Conservation (phyloP, 73 alveolate species). For the Stentor roeselii region DNA sequence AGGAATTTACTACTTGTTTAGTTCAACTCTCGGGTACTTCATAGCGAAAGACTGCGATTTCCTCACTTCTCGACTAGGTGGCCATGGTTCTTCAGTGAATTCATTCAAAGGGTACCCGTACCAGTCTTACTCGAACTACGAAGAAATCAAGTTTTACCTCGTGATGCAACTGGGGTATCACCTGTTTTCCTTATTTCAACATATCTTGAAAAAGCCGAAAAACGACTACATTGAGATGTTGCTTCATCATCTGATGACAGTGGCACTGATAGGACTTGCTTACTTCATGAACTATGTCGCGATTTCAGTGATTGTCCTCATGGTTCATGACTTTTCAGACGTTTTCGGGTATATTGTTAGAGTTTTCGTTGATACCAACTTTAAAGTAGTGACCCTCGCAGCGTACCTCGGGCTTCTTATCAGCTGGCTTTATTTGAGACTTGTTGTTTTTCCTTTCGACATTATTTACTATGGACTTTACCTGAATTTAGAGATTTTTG, state of each 20-base stretch:
- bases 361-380: conserved; percentile 17
- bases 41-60: not conserved
- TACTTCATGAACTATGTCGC: conserved; percentile 50
- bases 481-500: not conserved
- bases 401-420: conserved; percentile 25
- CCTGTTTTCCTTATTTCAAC: not conserved
- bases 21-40: not conserved
- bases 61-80: conserved; percentile 11
- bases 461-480: not conserved
- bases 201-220: conserved; percentile 6
- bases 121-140: not conserved
- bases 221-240: conserved; percentile 70
- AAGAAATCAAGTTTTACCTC: not conserved
- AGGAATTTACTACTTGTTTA: conserved; percentile 8
- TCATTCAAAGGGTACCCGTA: conserved; percentile 15
- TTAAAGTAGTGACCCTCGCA: not conserved
- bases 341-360: conserved; percentile 30
- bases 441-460: conserved; percentile 17
- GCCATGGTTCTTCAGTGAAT: not conserved
- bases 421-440: conserved; percentile 38
- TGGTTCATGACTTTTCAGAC: conserved; percentile 33
- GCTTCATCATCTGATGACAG: conserved; percentile 68
- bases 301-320: conserved; percentile 43
- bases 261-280: conserved; percentile 49
- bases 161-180: conserved; percentile 19